Base-by-base conservation (phyloP, 129 eudicot genomes). In the Centrapalus pauciflorus region DNA sequence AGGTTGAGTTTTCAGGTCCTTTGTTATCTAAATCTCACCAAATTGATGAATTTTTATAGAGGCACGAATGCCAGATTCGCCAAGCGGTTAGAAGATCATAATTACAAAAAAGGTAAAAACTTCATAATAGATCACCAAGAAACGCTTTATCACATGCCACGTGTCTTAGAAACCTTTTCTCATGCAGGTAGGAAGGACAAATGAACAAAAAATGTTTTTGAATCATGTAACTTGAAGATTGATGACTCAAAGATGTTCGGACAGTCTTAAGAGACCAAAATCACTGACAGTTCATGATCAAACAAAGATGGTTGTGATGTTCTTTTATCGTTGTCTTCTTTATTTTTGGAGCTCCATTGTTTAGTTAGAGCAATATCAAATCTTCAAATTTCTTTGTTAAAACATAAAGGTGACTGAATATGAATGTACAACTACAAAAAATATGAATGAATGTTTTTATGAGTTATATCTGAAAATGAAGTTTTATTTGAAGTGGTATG, bases 1-100 rank as follows among this genome's bases (percentile, higher is more conserved):
- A 83, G 76, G 91, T 92, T 62, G 98, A 92, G 74, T 92, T 72
- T 74, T 92, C 98, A 17, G 98, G 98, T 56, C 98, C 98, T 1
- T 73, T 92, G 71, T 66, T 92, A 60, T 76, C 96, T 55, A 96
- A 92, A 29, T 75, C 96, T n/a, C 86, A 84, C 32, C 83, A 80
- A 69, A 81, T 92, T 4, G 95, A 85, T 41, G 96, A 88, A 65
- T 95, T 92, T 50, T 65, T 92, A 64, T 81, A 83, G 79, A 80
- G 86, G 43, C 98, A 88, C 69, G 98, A 92, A 71, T 91, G 98
- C 56, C 91, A 83, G 52, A 82, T 88, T 38, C 96, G 96, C 58
- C 98, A 92, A 61, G 98, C 87, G 29, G 87, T 79, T 76, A 85
- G 98, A 64, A 83, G 90, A 73, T 82, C 97, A 50, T 90, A 89